phyloP scores from a whole-genome alignment of 306 rosid species.

The cucumber (Cucumis sativus) region Cucumber_9930_V3 NC_026659.2:29756001-29756500 shows the following conservation, averaged over 20 bases:
- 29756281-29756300: not conserved
- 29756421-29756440: too few relatives aligned
- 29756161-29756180: not conserved
- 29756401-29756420: too few relatives aligned
- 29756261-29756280: not conserved
- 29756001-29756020: not conserved
- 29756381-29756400: not conserved
- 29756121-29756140: constrained; percentile 12
- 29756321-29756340: not conserved
- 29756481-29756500: too few relatives aligned
- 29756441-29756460: too few relatives aligned
- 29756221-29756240: not conserved
- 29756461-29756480: too few relatives aligned
- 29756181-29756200: not conserved
- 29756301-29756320: not conserved
- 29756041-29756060: constrained; percentile 10
- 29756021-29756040: not conserved
- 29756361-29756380: not conserved
- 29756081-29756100: constrained; percentile 2
- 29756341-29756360: not conserved
- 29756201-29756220: not conserved
- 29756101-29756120: constrained; percentile 14
- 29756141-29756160: not conserved
- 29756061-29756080: constrained; percentile 10
- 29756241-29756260: not conserved